A percentile compares a stretch with the other conserved stretches of the same genome.
phyloP scores from a whole-genome alignment of 2,329 filamentous ascomycete genomes.

The Alternaria sp. region DNA sequence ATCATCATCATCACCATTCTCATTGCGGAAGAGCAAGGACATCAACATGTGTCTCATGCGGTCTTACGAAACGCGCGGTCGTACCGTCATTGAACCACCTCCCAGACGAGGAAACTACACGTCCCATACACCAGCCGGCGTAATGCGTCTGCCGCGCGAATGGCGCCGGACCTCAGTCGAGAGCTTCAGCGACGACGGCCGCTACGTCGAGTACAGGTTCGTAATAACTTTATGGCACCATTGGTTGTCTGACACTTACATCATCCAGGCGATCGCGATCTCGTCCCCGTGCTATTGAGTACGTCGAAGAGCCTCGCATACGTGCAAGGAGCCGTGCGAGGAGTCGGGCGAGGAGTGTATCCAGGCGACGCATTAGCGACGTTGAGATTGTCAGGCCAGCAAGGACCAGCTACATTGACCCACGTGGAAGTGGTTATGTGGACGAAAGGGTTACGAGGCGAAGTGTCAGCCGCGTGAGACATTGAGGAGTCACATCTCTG shows the following conservation, averaged over 20 bases:
- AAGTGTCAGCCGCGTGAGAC: slow-evolving; percentile 39
- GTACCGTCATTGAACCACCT: slow-evolving; percentile 39
- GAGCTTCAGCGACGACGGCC: slow-evolving; percentile 24
- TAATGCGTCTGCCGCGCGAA: slow-evolving; percentile 41
- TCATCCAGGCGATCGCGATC: slow-evolving; percentile 18
- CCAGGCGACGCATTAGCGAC: slow-evolving; percentile 33
- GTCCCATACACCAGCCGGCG: slow-evolving; percentile 41
- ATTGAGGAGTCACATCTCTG: not conserved
- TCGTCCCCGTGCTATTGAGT: slow-evolving; percentile 34
- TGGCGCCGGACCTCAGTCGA: slow-evolving; percentile 30
- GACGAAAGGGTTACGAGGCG: slow-evolving; percentile 35
- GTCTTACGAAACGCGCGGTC: slow-evolving; percentile 34
- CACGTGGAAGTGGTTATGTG: slow-evolving; percentile 26
- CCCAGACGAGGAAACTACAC: slow-evolving; percentile 40
- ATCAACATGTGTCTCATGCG: slow-evolving; percentile 43
- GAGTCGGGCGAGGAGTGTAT: slow-evolving; percentile 34
- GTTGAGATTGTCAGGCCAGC: slow-evolving; percentile 29
- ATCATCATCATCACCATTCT: not conserved
- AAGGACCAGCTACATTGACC: slow-evolving; percentile 34
- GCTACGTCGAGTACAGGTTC: slow-evolving; percentile 30
- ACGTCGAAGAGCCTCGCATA: slow-evolving; percentile 33
- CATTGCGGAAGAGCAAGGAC: not conserved
- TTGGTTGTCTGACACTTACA: not conserved
- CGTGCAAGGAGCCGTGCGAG: slow-evolving; percentile 19
- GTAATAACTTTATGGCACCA: not conserved